Conservation (phyloP, 2,329 filamentous ascomycete species). For the Neofusicoccum ribis region DNA sequence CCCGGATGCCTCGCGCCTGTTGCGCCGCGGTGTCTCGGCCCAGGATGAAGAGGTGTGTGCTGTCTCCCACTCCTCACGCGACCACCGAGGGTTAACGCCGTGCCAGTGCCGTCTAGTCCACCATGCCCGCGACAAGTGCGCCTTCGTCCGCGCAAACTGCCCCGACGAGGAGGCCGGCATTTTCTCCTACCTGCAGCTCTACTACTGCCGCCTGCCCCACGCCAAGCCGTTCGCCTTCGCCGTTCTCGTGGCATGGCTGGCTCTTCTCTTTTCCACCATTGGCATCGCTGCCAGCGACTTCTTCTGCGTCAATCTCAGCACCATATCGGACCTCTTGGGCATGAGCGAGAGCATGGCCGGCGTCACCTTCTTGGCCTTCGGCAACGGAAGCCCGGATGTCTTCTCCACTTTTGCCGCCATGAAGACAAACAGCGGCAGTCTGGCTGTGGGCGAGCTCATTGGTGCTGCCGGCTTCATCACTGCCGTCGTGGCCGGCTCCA, state of each 20-base stretch:
- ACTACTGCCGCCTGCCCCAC: constrained; percentile 76
- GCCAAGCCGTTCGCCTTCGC: constrained; percentile 76
- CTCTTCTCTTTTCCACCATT: constrained; percentile 90
- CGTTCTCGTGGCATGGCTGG: constrained; percentile 79
- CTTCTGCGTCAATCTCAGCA: constrained; percentile 95
- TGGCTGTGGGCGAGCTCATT: constrained; percentile 92
- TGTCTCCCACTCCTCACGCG: not conserved
- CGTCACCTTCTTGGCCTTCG: constrained; percentile 94
- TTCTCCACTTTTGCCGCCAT: constrained; percentile 99
- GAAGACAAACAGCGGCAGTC: constrained; percentile 93
- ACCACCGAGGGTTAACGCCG: not conserved
- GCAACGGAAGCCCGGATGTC: constrained; percentile 96
- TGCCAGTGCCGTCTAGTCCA: constrained; percentile 73
- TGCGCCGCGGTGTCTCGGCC: constrained; percentile 15
- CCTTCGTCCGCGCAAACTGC: constrained; percentile 80
- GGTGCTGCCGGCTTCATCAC: constrained; percentile 96
- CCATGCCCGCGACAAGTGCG: constrained; percentile 75
- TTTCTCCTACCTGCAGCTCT: constrained; percentile 82
- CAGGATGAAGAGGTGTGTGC: constrained; percentile 36
- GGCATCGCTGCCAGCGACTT: constrained; percentile 98
- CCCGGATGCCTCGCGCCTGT: not conserved
- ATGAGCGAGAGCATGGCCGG: constrained; percentile 96
- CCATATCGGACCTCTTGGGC: constrained; percentile 82
- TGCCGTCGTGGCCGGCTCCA: constrained; percentile 91
- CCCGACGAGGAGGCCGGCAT: constrained; percentile 86